Conservation (phyloP, 208 protist species). For the Sergeia podlipaevii region DNA sequence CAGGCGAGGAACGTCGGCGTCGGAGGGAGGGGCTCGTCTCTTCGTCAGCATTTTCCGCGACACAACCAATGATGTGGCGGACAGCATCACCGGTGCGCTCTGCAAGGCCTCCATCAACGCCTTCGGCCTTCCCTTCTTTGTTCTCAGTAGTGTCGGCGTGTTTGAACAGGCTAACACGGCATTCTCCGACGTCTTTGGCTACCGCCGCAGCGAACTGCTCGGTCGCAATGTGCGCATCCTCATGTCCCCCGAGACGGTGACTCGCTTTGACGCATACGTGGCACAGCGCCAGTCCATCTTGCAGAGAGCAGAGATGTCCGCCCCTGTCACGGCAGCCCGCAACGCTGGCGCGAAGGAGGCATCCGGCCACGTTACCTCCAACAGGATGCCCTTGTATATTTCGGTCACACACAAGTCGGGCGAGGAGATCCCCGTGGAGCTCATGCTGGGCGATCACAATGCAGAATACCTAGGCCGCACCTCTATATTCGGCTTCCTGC, state of each 20-base stretch:
- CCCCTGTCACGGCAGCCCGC: too few species aligned
- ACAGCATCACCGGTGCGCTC: conserved; percentile 3
- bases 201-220: conserved; percentile 11
- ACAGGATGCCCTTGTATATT: background rate
- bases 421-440: background rate
- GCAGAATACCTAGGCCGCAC: background rate
- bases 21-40: background rate
- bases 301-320: background rate
- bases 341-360: background rate
- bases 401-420: background rate
- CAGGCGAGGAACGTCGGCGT: background rate
- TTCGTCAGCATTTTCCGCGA: conserved; percentile 9
- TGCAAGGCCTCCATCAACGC: conserved; percentile 7
- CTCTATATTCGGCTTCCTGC: conserved; percentile 12
- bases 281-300: background rate
- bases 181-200: conserved; percentile 12
- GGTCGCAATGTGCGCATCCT: conserved; percentile 17
- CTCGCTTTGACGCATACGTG: background rate
- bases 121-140: conserved; percentile 6
- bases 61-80: background rate
- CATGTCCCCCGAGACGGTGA: conserved; percentile 7
- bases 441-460: background rate
- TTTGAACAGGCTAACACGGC: conserved; percentile 10
- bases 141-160: conserved; percentile 7
- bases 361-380: background rate